A percentile compares a stretch with the other conserved stretches of the same genome.
Conservation (phyloP, 805 yeast species). For the Pichia deserticola region DNA sequence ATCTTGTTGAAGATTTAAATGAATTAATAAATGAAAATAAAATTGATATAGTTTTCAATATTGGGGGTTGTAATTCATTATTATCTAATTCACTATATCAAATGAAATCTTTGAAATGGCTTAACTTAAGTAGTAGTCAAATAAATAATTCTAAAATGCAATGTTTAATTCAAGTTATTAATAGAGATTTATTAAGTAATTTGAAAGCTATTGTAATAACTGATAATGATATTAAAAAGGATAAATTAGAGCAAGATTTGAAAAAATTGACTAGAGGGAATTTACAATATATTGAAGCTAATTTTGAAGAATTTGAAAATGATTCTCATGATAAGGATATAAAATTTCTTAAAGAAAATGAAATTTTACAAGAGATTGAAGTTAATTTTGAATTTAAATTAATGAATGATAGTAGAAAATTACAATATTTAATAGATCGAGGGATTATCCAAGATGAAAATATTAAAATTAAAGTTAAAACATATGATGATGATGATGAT, state of each 20-base stretch:
- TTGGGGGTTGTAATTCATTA: conserved; percentile 1
- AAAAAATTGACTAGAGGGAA: conserved; percentile 1
- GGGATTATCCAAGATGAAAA: neutral
- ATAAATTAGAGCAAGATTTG: conserved; percentile 7
- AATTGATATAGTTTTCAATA: conserved; percentile 6
- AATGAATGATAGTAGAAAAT: conserved; percentile 9
- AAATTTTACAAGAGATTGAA: neutral
- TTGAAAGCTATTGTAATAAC: conserved; percentile 8
- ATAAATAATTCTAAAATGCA: conserved; percentile 3
- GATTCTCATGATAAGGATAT: no score
- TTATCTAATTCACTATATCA: neutral
- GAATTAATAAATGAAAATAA: neutral
- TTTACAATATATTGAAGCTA: conserved; percentile 10
- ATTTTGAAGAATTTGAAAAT: neutral
- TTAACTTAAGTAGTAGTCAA: conserved; percentile 3
- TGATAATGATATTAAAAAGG: conserved; percentile 3
- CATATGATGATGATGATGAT: no score
- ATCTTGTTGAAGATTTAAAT: conserved; percentile 5
- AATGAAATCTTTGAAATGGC: conserved; percentile 4
- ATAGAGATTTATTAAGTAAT: conserved; percentile 3
- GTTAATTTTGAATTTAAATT: conserved; percentile 5
- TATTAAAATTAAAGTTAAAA: no score
- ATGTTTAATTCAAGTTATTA: conserved; percentile 9
- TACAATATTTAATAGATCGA: neutral
- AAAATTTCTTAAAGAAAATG: neutral